Evolutionary conservation across 768 basidiomycete species (phyloP).

Genomic region (Lactarius quietus): DNA sequence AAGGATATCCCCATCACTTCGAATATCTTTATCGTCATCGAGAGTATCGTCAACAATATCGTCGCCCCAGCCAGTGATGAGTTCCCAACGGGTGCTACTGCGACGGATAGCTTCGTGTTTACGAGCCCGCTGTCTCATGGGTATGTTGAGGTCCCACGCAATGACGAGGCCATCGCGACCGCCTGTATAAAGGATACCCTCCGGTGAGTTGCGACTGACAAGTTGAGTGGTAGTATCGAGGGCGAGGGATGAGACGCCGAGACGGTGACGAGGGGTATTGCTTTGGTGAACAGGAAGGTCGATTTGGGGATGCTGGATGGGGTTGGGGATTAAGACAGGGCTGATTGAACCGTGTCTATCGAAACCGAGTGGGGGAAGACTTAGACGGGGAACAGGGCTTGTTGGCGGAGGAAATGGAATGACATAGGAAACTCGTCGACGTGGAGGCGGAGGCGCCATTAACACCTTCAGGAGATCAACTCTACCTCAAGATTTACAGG

Average conservation of each 20-base stretch:
- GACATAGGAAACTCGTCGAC: constrained; percentile 82
- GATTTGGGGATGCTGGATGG: constrained; percentile 3
- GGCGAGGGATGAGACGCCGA: constrained; percentile 84
- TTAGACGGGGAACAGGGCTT: constrained; percentile 58
- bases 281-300: not conserved
- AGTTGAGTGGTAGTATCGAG: constrained; percentile 81
- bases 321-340: constrained; percentile 57
- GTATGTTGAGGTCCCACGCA: constrained; percentile 78
- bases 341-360: constrained; percentile 63
- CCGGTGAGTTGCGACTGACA: constrained; percentile 57
- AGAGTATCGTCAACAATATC: constrained; percentile 62
- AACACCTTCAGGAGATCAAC: not conserved
- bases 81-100: constrained; percentile 59
- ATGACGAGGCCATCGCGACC: constrained; percentile 87
- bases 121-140: constrained; percentile 48
- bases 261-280: constrained; percentile 54
- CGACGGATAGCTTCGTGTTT: constrained; percentile 29
- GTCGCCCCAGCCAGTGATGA: constrained; percentile 81
- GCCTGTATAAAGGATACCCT: constrained; percentile 87
- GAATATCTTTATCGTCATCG: constrained; percentile 56
- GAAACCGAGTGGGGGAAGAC: constrained; percentile 63
- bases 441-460: constrained; percentile 38
- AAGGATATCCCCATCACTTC: constrained; percentile 72
- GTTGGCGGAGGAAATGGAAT: constrained; percentile 62
- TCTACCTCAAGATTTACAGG: not conserved